Evolutionary conservation across 768 basidiomycete species (phyloP), one percentile per base, ranked within the genome.

Genomic region (Serpula lacrymans): DNA sequence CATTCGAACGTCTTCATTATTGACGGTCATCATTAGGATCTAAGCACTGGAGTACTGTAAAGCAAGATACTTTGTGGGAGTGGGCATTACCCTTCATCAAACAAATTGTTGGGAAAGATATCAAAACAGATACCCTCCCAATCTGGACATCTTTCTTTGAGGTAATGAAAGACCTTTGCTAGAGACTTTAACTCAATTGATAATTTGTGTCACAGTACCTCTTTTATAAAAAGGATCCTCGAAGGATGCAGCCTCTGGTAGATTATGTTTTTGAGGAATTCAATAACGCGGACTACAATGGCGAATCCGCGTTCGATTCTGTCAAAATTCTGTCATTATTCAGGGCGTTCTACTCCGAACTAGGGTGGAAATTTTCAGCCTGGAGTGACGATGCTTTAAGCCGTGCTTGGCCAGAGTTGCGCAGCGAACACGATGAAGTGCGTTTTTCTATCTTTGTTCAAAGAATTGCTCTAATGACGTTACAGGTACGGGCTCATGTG

Each of bases 21-120:
- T 28, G 28, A 14, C n/a, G 6, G 27, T 35, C 62, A 46, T 51
- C 50, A 14, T 17, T 55, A 80, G 89, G 88, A 7, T 83, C 84
- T 3, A 92, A 92, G 59, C 88, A 93, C 55, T 96, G 93, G 93
- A 73, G 88, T 0, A 68, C 73, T 3, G 63, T 69, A n/a, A 78
- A 80, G 47, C 84, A 92, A 58, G 57, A 75, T 30, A 55, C 57
- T 14, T 60, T 96, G 2, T 93, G 89, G 89, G 64, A 71, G 29
- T 96, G 93, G 93, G 78, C 89, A 34, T 74, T 66, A 16, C 84
- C 84, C 0, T 69, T 75, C 24, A 72, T 92, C 37, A 70, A 72
- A 14, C 71, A 74, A 25, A 78, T 90, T 13, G 79, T 91, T 47
- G 64, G 66, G n/a, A 70, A 72, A 27, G 83, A 79, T 48, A 75